Conservation (phyloP, 1,284 basidiomycete genomes). For the Cyathus olla region DNA sequence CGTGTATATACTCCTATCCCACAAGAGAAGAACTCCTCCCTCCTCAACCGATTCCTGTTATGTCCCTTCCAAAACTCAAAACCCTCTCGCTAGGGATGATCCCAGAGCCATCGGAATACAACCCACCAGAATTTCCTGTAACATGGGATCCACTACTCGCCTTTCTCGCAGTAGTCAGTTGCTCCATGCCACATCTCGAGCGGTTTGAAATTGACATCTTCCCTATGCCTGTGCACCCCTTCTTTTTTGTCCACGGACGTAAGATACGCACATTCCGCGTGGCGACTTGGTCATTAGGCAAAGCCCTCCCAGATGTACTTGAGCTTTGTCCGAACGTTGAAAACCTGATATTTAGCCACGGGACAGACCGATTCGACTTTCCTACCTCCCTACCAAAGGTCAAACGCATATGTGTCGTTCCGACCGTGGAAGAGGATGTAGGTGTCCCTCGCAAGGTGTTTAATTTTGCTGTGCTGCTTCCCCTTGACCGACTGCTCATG, state of each 20-base stretch:
- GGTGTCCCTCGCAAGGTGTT: slow-evolving; percentile 28
- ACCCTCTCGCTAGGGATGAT: slow-evolving; percentile 51
- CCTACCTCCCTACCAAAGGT: slow-evolving; percentile 27
- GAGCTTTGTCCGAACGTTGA: slow-evolving; percentile 49
- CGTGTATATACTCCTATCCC: slow-evolving; percentile 45
- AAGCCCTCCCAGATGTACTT: slow-evolving; percentile 45
- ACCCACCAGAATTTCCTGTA: slow-evolving; percentile 37
- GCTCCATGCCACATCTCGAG: slow-evolving; percentile 48
- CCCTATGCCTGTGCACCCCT: slow-evolving; percentile 40
- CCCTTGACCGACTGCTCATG: slow-evolving; percentile 49
- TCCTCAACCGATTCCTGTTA: slow-evolving; percentile 10
- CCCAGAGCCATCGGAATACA: slow-evolving; percentile 21
- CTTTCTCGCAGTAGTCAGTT: slow-evolving; percentile 39
- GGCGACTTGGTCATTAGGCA: slow-evolving; percentile 31
- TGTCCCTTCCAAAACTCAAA: slow-evolving; percentile 47
- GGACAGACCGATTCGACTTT: slow-evolving; percentile 23
- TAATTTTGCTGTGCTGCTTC: slow-evolving; percentile 32
- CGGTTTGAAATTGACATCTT: slow-evolving; percentile 55
- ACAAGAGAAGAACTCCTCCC: slow-evolving; percentile 15
- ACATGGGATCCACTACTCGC: slow-evolving; percentile 51
- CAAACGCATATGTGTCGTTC: slow-evolving; percentile 32
- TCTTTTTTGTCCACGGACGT: slow-evolving; percentile 49
- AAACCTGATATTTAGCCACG: slow-evolving; percentile 46
- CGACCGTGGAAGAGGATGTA: slow-evolving; percentile 23
- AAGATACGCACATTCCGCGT: slow-evolving; percentile 53